Base-by-base conservation (phyloP, 2,329 filamentous ascomycete species). In the Xylogone sp. region DNA sequence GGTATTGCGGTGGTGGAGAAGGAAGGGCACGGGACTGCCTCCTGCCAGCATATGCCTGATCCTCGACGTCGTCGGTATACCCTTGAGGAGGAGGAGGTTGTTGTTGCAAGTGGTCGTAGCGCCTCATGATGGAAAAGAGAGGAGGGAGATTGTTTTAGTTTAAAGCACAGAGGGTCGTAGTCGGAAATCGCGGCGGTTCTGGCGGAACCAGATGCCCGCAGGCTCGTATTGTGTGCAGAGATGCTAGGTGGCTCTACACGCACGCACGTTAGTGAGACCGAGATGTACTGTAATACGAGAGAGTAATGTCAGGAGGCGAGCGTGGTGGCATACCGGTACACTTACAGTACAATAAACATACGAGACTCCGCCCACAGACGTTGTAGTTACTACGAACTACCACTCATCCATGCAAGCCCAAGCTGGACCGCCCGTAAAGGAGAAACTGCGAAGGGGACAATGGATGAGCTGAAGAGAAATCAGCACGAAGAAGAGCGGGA, bases 131-230 rank as follows among this genome's bases (percentile, higher is more conserved):
- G 34, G n/a, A 16, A 39, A 16, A 39, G 34, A 39, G 22, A 59
- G 58, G 45, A 54, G 53, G 16, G 9, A 45, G 57, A 20, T 52
- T 58, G 20, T 39, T 39, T 39, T 39, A 16, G 34, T 13, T 39
- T 4, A 39, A 39, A 18, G 34, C n/a, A n/a, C n/a, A 39, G 13
- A 39, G n/a, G 24, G n/a, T 39, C 12, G 34, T 16, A 16, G n/a
- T n/a, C 34, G 34, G 34, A 18, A 5, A 7, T 18, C 34, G 34
- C 34, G 34, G 34, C 34, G 34, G 8, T 39, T 39, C 12, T 39
- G 8, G n/a, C 34, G 34, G 34, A 39, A 7, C 4, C 12, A 39
- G 34, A 16, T 18, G 34, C 13, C 34, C 34, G 12, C 34, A 18
- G 10, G 6, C 34, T 39, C 34, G 34, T 39, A 39, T 39, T 39